Conservation (phyloP, 164 flowering plant species). For the Magnolia officinalis region DNA sequence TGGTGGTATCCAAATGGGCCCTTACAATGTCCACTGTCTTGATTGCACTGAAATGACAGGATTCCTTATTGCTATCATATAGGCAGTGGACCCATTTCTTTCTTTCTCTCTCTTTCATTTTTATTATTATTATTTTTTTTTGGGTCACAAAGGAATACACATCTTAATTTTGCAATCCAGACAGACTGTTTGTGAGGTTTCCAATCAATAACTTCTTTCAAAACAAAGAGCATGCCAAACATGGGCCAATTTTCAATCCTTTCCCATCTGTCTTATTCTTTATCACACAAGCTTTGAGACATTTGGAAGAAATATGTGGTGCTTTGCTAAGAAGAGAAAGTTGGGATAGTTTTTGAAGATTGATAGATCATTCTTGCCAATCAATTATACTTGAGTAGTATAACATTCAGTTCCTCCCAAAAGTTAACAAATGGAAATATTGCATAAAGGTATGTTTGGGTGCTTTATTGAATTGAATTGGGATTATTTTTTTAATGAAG, state of each 20-base stretch:
- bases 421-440: not conserved
- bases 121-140: no score
- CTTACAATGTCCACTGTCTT: no score
- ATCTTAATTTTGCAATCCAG: not conserved
- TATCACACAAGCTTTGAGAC: not conserved
- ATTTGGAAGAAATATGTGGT: not conserved
- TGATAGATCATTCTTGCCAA: not conserved
- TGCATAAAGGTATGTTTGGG: not conserved
- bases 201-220: no score
- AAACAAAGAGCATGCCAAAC: not conserved
- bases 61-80: not conserved
- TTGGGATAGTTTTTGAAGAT: not conserved
- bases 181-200: not conserved
- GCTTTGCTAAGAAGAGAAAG: not conserved
- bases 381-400: not conserved
- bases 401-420: not conserved
- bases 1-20: no score
- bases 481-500: not conserved
- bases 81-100: not conserved
- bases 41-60: not conserved
- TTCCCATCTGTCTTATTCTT: not conserved
- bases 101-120: no score
- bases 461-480: not conserved
- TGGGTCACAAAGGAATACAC: not conserved
- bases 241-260: not conserved